These are phyloP conservation scores for Saturnispora saitoi DNA, from an alignment of 805 yeast genomes.

Conservation along the genomic window DNA sequence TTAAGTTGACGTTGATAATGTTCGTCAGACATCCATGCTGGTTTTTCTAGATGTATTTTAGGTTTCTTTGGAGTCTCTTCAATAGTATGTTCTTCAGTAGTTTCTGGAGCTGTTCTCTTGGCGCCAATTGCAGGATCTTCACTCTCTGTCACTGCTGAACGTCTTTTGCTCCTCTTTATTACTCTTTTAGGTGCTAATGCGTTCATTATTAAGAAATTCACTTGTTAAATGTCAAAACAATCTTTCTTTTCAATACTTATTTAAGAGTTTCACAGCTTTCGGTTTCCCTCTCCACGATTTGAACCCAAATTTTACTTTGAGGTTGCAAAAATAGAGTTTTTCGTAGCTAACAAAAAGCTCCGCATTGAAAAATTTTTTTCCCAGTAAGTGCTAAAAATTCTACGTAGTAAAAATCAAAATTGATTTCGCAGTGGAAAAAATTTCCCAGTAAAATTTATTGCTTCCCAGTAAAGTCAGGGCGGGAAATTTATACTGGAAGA, in stretches of 20 bases:
- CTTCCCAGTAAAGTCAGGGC: background rate
- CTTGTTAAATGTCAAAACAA: no score
- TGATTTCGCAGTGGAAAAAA: no score
- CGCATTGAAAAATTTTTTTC: no score
- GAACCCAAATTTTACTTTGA: no score
- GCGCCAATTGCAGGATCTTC: background rate
- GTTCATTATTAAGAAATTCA: background rate
- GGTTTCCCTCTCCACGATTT: no score
- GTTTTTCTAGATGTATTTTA: constrained; percentile 15
- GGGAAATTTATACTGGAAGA: no score
- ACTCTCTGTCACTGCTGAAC: background rate
- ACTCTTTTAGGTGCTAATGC: constrained; percentile 6
- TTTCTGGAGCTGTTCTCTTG: background rate
- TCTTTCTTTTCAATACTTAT: background rate
- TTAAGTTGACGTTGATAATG: constrained; percentile 19
- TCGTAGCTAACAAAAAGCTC: no score
- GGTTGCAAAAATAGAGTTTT: no score
- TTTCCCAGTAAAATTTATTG: background rate
- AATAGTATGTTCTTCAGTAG: background rate
- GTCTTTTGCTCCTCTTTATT: constrained; percentile 6
- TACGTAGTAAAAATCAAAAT: no score
- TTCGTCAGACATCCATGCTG: constrained; percentile 30
- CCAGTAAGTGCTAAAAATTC: no score
- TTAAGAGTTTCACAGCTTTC: no score
- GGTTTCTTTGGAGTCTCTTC: constrained; percentile 1